A percentile compares a stretch with the other conserved stretches of the same genome.
Conservation (phyloP, 2,329 filamentous ascomycete species). For the Fusarium lateritium region DNA sequence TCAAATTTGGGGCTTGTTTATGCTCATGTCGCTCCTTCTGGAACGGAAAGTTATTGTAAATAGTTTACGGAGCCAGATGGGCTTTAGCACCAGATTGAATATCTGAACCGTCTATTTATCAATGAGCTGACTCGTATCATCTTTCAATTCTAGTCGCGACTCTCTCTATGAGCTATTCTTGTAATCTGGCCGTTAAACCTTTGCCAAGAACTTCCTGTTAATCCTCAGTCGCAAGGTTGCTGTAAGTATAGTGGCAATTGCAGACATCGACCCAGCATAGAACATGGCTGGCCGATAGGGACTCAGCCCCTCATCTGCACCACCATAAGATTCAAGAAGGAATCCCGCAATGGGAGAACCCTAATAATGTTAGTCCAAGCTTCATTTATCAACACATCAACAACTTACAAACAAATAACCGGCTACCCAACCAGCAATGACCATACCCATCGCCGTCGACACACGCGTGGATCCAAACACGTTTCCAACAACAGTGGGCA, state of each 20-base stretch:
- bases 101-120: not conserved
- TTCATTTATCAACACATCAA: rapidly evolving
- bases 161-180: too few relatives aligned
- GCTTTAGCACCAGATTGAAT: not conserved
- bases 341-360: conserved; percentile 74
- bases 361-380: conserved; percentile 45
- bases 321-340: conserved; percentile 69
- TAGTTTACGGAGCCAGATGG: too few relatives aligned
- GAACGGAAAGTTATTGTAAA: not conserved
- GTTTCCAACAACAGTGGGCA: conserved; percentile 74
- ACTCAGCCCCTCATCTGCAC: conserved; percentile 62
- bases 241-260: conserved; percentile 21
- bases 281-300: conserved; percentile 74
- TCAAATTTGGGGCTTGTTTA: not conserved
- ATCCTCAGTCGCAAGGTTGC: conserved; percentile 22
- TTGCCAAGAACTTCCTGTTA: conserved; percentile 12
- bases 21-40: not conserved
- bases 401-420: conserved; percentile 71
- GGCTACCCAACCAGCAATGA: conserved; percentile 71
- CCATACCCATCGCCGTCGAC: conserved; percentile 72
- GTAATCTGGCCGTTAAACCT: conserved; percentile 3
- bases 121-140: too few relatives aligned
- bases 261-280: conserved; percentile 63
- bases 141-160: too few relatives aligned
- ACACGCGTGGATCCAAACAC: conserved; percentile 70